Evolutionary conservation across 2,329 filamentous ascomycete species (phyloP).

Genomic region (Aspergillus spinulosporus): DNA sequence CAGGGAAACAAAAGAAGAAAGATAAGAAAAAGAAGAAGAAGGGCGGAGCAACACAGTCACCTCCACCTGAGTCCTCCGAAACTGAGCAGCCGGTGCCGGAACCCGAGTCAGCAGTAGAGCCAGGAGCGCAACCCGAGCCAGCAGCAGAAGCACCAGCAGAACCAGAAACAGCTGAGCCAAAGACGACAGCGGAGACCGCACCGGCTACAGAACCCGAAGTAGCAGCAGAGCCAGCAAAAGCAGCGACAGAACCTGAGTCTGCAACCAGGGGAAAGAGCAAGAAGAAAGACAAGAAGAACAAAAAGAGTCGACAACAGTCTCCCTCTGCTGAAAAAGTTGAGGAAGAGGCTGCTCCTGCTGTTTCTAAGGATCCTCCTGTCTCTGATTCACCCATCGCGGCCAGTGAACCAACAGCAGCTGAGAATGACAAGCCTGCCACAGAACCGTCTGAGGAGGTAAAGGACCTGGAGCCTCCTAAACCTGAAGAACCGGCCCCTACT

Average conservation of each 20-base stretch:
- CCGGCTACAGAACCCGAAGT: neutral
- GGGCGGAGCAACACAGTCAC: neutral
- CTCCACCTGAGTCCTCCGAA: neutral
- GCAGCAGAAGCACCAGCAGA: conserved; percentile 11
- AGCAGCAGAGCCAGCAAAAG: neutral
- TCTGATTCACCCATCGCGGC: conserved; percentile 16
- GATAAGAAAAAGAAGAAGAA: neutral
- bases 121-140: neutral
- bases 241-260: neutral
- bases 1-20: neutral
- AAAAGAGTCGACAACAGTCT: neutral
- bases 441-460: neutral
- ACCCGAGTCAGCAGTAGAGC: neutral
- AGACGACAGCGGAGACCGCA: neutral
- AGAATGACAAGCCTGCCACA: neutral
- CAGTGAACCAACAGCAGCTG: neutral
- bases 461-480: neutral
- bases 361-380: conserved; percentile 1
- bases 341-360: neutral
- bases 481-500: conserved; percentile 1
- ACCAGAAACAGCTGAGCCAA: neutral
- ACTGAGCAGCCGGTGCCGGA: neutral
- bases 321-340: conserved; percentile 9
- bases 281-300: neutral
- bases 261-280: neutral